These are phyloP conservation scores for Hyaloperonospora brassicae DNA, from an alignment of 352 stramenopile species.

Conservation along the genomic window DNA sequence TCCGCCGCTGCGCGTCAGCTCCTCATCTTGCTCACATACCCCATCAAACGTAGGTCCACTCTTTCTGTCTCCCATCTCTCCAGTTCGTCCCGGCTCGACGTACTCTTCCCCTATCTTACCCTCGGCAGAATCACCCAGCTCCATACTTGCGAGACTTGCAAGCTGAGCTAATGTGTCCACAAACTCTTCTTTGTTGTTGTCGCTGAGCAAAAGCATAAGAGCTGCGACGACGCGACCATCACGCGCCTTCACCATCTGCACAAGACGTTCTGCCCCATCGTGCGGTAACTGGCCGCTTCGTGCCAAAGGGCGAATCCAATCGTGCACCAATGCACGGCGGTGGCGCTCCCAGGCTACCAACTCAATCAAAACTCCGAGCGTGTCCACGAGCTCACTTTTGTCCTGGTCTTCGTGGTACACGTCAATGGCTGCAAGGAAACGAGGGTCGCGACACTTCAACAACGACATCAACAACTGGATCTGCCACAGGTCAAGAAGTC, in stretches of 20 bases:
- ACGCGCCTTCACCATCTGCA: slow-evolving; percentile 35
- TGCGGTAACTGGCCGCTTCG: slow-evolving; percentile 17
- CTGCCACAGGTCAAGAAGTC: slow-evolving; percentile 43
- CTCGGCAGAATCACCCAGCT: slow-evolving; percentile 6
- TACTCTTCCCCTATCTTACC: slow-evolving; percentile 18
- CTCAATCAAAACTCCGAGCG: slow-evolving; percentile 51
- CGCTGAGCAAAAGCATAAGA: slow-evolving; percentile 55
- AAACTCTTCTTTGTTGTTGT: slow-evolving; percentile 59
- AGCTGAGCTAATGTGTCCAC: slow-evolving; percentile 49
- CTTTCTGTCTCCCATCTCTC: slow-evolving; percentile 14
- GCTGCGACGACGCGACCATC: slow-evolving; percentile 64
- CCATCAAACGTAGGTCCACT: slow-evolving; percentile 21
- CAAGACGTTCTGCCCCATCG: slow-evolving; percentile 27
- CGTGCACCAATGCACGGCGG: slow-evolving; percentile 33
- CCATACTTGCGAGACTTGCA: slow-evolving; percentile 27
- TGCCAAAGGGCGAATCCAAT: slow-evolving; percentile 51
- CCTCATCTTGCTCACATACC: slow-evolving; percentile 24
- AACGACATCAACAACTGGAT: slow-evolving; percentile 50
- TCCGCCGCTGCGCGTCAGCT: slow-evolving; percentile 18
- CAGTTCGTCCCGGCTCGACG: slow-evolving; percentile 20
- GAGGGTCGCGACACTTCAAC: slow-evolving; percentile 33
- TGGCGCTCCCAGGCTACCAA: slow-evolving; percentile 56
- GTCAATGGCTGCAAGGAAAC: slow-evolving; percentile 47
- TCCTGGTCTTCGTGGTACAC: slow-evolving; percentile 47
- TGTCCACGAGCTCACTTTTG: slow-evolving; percentile 41